A percentile compares a stretch with the other conserved stretches of the same genome.
phyloP scores from a whole-genome alignment of 2,329 filamentous ascomycete species.

The Pseudovirgaria hyperparasitica region DNA sequence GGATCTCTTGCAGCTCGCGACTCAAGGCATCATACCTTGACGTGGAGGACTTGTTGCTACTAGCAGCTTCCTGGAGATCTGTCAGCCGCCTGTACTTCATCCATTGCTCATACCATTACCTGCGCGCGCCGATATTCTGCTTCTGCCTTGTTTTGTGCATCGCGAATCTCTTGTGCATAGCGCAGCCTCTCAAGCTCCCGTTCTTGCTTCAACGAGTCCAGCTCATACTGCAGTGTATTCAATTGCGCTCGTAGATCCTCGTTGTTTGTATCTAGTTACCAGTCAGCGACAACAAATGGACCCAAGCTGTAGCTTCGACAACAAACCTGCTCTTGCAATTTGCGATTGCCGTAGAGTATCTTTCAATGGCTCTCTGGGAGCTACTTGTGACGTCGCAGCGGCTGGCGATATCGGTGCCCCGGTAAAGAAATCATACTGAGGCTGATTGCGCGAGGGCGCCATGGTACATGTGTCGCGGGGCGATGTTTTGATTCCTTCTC shows the following conservation, averaged over 20 bases:
- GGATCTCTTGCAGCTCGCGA: constrained; percentile 41
- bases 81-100: constrained; percentile 2
- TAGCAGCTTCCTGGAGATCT: constrained; percentile 35
- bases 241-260: constrained; percentile 85
- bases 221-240: constrained; percentile 74
- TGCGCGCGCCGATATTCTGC: constrained; percentile 63
- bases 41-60: constrained; percentile 34
- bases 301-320: neutral
- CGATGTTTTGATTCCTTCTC: too few species aligned
- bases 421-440: constrained; percentile 36
- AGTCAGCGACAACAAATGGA: constrained; percentile 5
- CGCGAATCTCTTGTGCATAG: constrained; percentile 72
- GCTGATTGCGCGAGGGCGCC: constrained; percentile 19
- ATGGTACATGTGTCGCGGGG: constrained; percentile 4
- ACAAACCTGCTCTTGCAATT: constrained; percentile 19
- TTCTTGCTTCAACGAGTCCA: constrained; percentile 79
- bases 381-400: too few species aligned
- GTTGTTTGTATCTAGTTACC: constrained; percentile 31
- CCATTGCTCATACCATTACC: constrained; percentile 17
- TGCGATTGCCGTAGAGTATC: constrained; percentile 33
- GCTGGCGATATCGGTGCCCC: constrained; percentile 25
- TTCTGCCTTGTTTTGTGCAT: constrained; percentile 68
- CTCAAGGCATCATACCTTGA: constrained; percentile 42
- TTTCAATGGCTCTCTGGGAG: constrained; percentile 23
- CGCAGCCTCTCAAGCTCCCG: constrained; percentile 66